Evolutionary conservation across 1,139 yeast genomes (phyloP).

Genomic region (Geotrichum phurueaensis): DNA sequence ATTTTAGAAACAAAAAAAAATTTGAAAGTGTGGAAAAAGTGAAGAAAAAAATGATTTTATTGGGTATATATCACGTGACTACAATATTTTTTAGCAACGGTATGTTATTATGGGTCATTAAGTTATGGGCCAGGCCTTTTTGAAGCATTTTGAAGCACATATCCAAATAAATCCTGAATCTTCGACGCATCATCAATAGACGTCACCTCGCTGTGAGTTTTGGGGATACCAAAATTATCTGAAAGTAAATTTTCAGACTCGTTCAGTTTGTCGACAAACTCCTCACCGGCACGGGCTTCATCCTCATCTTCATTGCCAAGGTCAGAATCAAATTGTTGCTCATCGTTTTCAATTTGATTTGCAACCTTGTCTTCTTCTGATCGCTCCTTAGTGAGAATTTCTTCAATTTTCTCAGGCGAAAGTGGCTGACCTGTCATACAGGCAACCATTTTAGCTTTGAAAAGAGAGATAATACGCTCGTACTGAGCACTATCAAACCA

Average conservation of each 20-base stretch:
- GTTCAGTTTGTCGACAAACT: constrained; percentile 7
- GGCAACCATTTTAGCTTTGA: constrained; percentile 10
- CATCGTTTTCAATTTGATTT: constrained; percentile 16
- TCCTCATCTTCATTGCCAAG: neutral
- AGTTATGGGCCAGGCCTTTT: neutral
- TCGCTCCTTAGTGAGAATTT: constrained; percentile 1
- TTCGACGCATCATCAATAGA: constrained; percentile 10
- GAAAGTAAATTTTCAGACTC: constrained; percentile 4
- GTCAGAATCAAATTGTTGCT: neutral
- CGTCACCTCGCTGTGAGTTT: constrained; percentile 8
- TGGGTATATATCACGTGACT: neutral
- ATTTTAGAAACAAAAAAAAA: neutral
- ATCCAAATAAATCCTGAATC: constrained; percentile 14
- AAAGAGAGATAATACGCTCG: constrained; percentile 7
- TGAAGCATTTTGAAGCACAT: constrained; percentile 6
- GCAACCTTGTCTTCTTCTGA: constrained; percentile 1
- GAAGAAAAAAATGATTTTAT: neutral
- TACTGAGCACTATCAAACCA: constrained; percentile 53
- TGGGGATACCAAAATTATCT: neutral
- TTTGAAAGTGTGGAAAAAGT: neutral
- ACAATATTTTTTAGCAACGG: neutral
- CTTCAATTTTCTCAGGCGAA: constrained; percentile 2
- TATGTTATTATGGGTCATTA: neutral
- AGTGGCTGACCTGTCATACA: neutral
- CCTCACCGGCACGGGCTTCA: constrained; percentile 11